A percentile compares a stretch with the other conserved stretches of the same genome.
phyloP scores from a whole-genome alignment of 2,329 filamentous ascomycete genomes.

The Colletotrichum agaves region DNA sequence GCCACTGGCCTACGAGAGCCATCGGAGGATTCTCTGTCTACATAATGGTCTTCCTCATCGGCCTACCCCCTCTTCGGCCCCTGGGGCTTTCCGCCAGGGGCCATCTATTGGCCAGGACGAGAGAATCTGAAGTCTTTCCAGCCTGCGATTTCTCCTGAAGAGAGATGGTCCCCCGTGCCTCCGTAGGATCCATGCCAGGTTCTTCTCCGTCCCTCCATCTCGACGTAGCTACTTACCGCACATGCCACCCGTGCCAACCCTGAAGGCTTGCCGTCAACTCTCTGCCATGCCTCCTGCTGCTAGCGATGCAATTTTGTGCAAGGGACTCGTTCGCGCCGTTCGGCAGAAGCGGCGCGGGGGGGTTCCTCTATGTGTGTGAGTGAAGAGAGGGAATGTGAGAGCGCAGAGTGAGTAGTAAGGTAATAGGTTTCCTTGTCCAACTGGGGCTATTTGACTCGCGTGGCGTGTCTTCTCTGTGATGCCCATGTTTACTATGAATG shows the following conservation, averaged over 20 bases:
- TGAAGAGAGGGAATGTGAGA: slow-evolving; percentile 4
- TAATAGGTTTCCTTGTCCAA: slow-evolving; percentile 3
- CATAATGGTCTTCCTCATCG: slow-evolving; percentile 55
- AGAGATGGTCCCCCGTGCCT: slow-evolving; percentile 40
- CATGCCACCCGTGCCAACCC: slow-evolving; percentile 36
- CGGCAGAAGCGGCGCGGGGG: slow-evolving; percentile 40
- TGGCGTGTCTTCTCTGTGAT: slow-evolving; percentile 10
- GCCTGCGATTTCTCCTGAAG: slow-evolving; percentile 37
- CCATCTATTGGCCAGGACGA: slow-evolving; percentile 42
- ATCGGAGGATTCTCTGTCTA: slow-evolving; percentile 60
- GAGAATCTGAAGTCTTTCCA: slow-evolving; percentile 34
- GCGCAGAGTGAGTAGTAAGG: not conserved
- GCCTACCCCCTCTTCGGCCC: slow-evolving; percentile 43
- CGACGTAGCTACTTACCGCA: slow-evolving; percentile 42
- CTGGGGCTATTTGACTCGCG: slow-evolving; percentile 26
- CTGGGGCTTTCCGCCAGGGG: not conserved
- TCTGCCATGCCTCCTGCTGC: slow-evolving; percentile 31
- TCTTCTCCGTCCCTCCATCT: slow-evolving; percentile 48
- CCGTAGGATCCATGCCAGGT: slow-evolving; percentile 42
- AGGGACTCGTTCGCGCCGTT: slow-evolving; percentile 33
- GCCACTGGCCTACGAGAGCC: slow-evolving; percentile 49
- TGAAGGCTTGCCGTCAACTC: slow-evolving; percentile 37
- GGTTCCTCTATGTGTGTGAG: slow-evolving; percentile 13
- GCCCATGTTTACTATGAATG: slow-evolving; percentile 2
- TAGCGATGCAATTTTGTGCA: slow-evolving; percentile 37